Percentiles rank a stretch among this genome's conserved stretches.
These are phyloP conservation scores for Hemileia vastatrix DNA, from an alignment of 1,284 basidiomycete species.

Conservation along the genomic window DNA sequence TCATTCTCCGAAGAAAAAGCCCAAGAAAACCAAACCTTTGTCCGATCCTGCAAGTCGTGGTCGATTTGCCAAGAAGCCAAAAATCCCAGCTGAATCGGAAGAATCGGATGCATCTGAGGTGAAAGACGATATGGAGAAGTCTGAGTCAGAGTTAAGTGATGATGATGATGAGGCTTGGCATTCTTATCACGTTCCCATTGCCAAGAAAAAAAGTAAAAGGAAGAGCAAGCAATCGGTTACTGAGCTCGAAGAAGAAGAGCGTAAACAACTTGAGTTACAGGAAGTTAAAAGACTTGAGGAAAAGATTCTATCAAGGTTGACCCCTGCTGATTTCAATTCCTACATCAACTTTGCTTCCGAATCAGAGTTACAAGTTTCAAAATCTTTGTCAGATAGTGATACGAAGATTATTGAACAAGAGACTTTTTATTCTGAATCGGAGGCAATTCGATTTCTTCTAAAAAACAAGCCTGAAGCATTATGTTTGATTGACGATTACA, in stretches of 20 bases:
- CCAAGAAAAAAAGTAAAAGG: slow-evolving; percentile 29
- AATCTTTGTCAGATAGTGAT: neutral
- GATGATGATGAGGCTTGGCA: slow-evolving; percentile 36
- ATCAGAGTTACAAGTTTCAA: slow-evolving; percentile 2
- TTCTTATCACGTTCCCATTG: slow-evolving; percentile 15
- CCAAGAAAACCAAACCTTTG: too few relatives aligned
- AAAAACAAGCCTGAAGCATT: slow-evolving; percentile 21
- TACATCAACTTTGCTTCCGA: slow-evolving; percentile 22
- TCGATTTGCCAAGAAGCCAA: too few relatives aligned
- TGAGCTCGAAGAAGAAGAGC: slow-evolving; percentile 25
- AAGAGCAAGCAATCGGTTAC: slow-evolving; percentile 29
- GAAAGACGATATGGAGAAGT: neutral
- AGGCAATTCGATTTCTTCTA: slow-evolving; percentile 13
- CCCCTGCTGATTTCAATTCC: slow-evolving; percentile 4
- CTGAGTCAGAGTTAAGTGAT: slow-evolving; percentile 22
- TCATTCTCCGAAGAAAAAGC: too few relatives aligned
- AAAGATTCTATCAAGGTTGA: slow-evolving; percentile 14
- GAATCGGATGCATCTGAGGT: slow-evolving; percentile 1
- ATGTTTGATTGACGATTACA: slow-evolving; percentile 11
- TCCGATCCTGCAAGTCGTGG: too few relatives aligned
- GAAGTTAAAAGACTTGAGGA: slow-evolving; percentile 20
- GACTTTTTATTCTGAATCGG: slow-evolving; percentile 20
- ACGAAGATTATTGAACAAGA: neutral
- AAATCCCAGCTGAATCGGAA: too few relatives aligned
- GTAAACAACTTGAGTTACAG: slow-evolving; percentile 18